Evolutionary conservation across 2,329 filamentous ascomycete genomes (phyloP).

Genomic region (Fusarium algeriense): DNA sequence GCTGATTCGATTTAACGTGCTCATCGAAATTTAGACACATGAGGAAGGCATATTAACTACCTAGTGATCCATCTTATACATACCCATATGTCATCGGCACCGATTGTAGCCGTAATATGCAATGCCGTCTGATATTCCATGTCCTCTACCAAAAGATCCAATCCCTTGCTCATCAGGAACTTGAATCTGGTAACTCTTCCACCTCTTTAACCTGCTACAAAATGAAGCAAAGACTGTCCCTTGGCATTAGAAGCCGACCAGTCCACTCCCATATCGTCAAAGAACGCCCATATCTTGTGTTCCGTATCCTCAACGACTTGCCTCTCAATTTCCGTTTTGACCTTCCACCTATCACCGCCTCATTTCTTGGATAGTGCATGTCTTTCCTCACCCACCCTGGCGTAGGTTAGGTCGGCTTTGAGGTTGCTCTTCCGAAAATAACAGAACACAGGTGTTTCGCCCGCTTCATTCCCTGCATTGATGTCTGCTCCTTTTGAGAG

Average conservation of each 20-base stretch:
- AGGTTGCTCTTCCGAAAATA: not conserved
- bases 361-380: not conserved
- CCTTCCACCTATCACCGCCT: not conserved
- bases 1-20: too few relatives aligned
- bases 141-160: not conserved
- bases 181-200: accelerated
- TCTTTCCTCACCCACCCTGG: not conserved
- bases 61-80: not conserved
- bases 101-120: accelerated
- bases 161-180: not conserved
- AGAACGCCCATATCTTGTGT: not conserved
- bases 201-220: accelerated
- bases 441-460: not conserved
- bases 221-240: not conserved
- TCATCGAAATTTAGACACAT: too few relatives aligned
- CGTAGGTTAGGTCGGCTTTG: not conserved
- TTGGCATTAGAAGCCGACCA: accelerated
- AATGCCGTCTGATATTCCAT: not conserved
- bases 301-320: not conserved
- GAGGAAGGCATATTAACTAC: too few relatives aligned
- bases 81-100: too few relatives aligned
- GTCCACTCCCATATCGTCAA: not conserved
- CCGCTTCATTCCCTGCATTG: not conserved
- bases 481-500: not conserved
- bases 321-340: not conserved